A percentile compares a stretch with the other conserved stretches of the same genome.
These are phyloP conservation scores for Colletotrichum eleusines DNA, from an alignment of 2,329 filamentous ascomycete species.

Conservation along the genomic window DNA sequence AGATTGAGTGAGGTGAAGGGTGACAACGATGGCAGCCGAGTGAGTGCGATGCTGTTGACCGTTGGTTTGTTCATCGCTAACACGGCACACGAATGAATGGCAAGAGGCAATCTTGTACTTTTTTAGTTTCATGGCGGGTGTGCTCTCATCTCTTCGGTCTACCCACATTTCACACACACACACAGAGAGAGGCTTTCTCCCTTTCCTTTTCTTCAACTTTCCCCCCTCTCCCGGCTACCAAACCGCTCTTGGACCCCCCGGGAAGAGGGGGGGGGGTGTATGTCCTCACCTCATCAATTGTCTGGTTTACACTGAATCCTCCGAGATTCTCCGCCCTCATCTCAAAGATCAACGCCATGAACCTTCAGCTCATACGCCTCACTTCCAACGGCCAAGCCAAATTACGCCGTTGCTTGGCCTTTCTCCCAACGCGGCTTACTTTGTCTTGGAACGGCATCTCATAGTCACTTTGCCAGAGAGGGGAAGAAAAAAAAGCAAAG, in stretches of 20 bases:
- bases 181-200: not conserved
- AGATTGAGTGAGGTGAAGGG: not conserved
- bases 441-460: constrained; percentile 11
- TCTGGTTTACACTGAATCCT: not conserved
- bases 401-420: not conserved
- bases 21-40: not conserved
- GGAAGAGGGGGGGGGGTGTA: no score
- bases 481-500: not conserved
- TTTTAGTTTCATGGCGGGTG: not conserved
- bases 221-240: not conserved
- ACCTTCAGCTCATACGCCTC: constrained; percentile 9
- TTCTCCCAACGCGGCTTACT: not conserved
- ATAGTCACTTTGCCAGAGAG: constrained; percentile 2
- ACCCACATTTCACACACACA: not conserved
- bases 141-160: not conserved
- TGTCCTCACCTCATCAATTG: not conserved
- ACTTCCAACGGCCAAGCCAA: constrained; percentile 3
- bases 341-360: constrained; percentile 6
- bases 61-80: not conserved
- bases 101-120: not conserved
- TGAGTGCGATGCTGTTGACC: not conserved
- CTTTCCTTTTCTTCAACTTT: constrained; percentile 5
- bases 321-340: constrained; percentile 4
- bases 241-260: not conserved
- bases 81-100: not conserved